Evolutionary conservation across 306 rosid species (phyloP).

Genomic region (Begonia peltatifolia): DNA sequence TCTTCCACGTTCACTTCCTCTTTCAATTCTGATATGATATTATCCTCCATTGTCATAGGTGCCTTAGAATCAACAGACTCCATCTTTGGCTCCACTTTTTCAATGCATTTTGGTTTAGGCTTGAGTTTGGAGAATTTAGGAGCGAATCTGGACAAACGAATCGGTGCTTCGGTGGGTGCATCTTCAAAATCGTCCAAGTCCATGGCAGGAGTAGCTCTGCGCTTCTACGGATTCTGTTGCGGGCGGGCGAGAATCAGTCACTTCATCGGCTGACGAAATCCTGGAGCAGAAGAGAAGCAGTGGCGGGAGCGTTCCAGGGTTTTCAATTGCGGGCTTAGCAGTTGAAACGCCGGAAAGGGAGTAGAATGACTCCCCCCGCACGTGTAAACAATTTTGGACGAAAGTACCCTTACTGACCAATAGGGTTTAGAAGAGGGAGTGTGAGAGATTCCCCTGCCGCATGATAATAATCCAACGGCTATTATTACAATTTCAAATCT

Average conservation of each 20-base stretch:
- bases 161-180: constrained; percentile 21
- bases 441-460: no score
- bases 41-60: constrained; percentile 28
- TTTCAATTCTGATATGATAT: constrained; percentile 15
- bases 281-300: neutral
- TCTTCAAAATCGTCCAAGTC: constrained; percentile 72
- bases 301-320: neutral
- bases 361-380: no score
- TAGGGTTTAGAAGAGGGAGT: no score
- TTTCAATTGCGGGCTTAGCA: neutral
- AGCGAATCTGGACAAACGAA: constrained; percentile 47
- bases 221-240: neutral
- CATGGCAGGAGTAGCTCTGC: constrained; percentile 23
- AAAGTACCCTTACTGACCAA: no score
- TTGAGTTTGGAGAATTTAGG: constrained; percentile 51
- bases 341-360: no score
- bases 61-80: constrained; percentile 9
- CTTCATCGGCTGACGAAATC: neutral
- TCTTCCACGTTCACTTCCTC: constrained; percentile 23
- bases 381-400: no score
- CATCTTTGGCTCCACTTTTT: constrained; percentile 2
- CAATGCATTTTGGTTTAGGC: constrained; percentile 21
- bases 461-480: no score
- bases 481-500: no score
- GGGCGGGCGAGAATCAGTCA: constrained; percentile 6